Evolutionary conservation across 352 stramenopile genomes (phyloP), one percentile per base, ranked within the genome.

Genomic region (Phytopythium mirpurense): DNA sequence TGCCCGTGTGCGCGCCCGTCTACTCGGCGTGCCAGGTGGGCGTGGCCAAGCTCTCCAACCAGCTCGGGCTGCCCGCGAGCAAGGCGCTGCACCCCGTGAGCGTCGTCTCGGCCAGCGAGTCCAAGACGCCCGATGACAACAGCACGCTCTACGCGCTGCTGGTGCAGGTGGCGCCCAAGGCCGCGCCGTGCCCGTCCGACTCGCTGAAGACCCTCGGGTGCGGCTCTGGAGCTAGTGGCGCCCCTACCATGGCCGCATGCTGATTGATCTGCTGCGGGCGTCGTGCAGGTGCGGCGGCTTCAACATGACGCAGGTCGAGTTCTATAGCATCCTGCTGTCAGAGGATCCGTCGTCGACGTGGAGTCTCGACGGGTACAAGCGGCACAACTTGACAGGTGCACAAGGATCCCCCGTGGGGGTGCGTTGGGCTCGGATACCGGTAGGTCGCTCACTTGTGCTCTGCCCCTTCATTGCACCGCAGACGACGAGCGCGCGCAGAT

Each of bases 91-190:
- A 74, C 38, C 68, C 74, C 6, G 77, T 88, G 37, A 85, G 68
- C 53, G 47, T 90, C 49, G 63, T 88, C 18, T 88, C 79, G 24
- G 79, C 79, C n/a, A 87, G 69, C 35, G 63, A 84, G 36, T 83
- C 72, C 23, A 65, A 59, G 52, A 65, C 53, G 26, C 59, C 70
- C 41, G 34, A 56, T 32, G 64, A 67, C 6, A 71, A 73, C 14
- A 62, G 61, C 52, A 79, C 63, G 32, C 69, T 74, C 38, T 64
- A 83, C 27, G 72, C 73, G 5, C 72, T 87, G 67, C 63, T 87
- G 31, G 58, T 82, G 38, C 72, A 86, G 31, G 34, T 87, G 16
- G 76, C 78, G 18, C 78, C 78, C 12, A 71, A 86, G 34, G 40
- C 86, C 16, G 74, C 74, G 26, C 72, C 78, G 16, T 59, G 83